These are phyloP conservation scores for Colletotrichum musae DNA, from an alignment of 2,329 filamentous ascomycete species.

Conservation along the genomic window DNA sequence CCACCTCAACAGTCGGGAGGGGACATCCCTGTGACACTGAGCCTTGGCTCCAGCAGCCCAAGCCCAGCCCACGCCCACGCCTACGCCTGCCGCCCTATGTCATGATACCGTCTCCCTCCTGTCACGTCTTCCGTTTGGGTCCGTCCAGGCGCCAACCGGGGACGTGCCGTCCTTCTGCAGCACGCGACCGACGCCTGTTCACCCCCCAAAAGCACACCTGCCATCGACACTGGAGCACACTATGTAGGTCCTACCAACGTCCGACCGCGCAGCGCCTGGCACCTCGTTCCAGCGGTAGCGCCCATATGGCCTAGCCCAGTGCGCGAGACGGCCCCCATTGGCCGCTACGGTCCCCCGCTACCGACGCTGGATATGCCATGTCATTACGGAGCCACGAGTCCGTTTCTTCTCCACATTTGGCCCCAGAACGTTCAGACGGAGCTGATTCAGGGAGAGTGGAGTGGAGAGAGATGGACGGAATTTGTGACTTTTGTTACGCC, in stretches of 20 bases:
- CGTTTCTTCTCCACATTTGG: conserved; percentile 27
- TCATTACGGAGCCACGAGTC: conserved; percentile 31
- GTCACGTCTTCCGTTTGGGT: conserved; percentile 37
- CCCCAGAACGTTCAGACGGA: conserved; percentile 19
- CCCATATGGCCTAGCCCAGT: neutral
- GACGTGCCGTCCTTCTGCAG: conserved; percentile 20
- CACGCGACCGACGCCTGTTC: neutral
- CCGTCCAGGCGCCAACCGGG: conserved; percentile 31
- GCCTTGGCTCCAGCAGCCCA: conserved; percentile 21
- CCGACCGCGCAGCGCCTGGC: conserved; percentile 31
- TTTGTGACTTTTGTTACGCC: conserved; percentile 26
- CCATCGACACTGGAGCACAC: neutral
- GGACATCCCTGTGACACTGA: conserved; percentile 28
- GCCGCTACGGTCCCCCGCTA: no score
- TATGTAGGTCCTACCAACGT: conserved; percentile 4
- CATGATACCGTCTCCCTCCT: conserved; percentile 34
- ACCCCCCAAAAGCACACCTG: conserved; percentile 2
- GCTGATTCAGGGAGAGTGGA: conserved; percentile 23
- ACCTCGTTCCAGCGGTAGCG: neutral
- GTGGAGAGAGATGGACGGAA: conserved; percentile 4
- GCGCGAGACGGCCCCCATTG: no score
- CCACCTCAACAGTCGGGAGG: conserved; percentile 26
- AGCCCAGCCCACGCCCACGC: neutral
- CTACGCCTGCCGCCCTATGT: conserved; percentile 13
- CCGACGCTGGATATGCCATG: neutral